A percentile compares a stretch with the other conserved stretches of the same genome.
Conservation (phyloP, 2,329 filamentous ascomycete genomes). For the Ascochyta fabae region DNA sequence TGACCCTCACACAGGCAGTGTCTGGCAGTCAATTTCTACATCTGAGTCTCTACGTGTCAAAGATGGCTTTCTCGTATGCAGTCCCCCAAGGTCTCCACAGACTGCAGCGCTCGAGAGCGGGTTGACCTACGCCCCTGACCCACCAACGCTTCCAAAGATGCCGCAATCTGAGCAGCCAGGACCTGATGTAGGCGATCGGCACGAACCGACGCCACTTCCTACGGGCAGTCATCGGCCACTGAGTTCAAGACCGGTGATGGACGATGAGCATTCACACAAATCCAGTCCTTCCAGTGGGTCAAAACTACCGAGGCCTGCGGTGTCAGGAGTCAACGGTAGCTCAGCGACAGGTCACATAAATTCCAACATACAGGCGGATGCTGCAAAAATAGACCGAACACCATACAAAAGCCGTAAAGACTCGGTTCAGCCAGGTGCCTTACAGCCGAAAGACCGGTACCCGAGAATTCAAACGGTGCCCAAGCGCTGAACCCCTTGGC, state of each 20-base stretch:
- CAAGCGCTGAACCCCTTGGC: background rate
- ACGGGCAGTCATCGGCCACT: background rate
- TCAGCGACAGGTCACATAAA: background rate
- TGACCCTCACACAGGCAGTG: slow-evolving; percentile 2
- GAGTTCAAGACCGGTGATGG: background rate
- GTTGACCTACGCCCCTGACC: background rate
- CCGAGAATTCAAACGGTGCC: background rate
- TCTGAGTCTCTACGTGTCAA: background rate
- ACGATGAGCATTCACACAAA: background rate
- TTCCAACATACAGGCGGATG: background rate
- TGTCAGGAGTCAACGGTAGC: too few species aligned
- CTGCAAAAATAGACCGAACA: background rate
- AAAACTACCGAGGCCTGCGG: background rate
- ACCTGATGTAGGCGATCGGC: background rate
- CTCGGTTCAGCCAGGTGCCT: background rate
- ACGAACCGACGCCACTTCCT: background rate
- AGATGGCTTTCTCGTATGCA: background rate
- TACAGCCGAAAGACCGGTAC: background rate
- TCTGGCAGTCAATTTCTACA: background rate
- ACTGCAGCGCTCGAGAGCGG: background rate
- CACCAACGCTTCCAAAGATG: background rate
- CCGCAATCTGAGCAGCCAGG: background rate
- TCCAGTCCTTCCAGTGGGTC: background rate
- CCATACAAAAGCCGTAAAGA: background rate
- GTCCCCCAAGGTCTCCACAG: background rate